These are phyloP conservation scores for Leucogyrophana mollusca DNA, from an alignment of 768 basidiomycete species.

Conservation along the genomic window DNA sequence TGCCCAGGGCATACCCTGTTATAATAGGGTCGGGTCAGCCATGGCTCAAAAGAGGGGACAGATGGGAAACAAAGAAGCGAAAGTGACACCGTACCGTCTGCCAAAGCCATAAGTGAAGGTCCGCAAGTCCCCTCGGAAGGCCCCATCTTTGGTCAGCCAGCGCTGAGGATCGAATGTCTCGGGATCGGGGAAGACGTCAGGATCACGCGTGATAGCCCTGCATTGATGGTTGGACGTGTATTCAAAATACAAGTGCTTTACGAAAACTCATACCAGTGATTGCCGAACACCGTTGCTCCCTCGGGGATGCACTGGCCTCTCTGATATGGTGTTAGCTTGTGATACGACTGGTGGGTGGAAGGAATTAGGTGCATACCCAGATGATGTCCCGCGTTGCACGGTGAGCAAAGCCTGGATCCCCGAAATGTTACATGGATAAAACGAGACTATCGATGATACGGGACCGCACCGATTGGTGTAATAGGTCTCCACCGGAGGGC, in stretches of 20 bases:
- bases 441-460: no score
- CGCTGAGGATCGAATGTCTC: slow-evolving; percentile 56
- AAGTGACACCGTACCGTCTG: slow-evolving; percentile 33
- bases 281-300: slow-evolving; percentile 36
- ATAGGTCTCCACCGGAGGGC: slow-evolving; percentile 34
- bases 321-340: slow-evolving; percentile 17
- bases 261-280: slow-evolving; percentile 34
- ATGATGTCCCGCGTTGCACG: slow-evolving; percentile 59
- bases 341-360: neutral
- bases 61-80: no score
- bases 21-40: no score
- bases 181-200: slow-evolving; percentile 46
- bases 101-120: slow-evolving; percentile 56
- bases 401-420: slow-evolving; percentile 49
- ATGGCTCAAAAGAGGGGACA: neutral
- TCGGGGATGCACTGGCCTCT: slow-evolving; percentile 38
- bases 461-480: slow-evolving; percentile 23
- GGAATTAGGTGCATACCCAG: slow-evolving; percentile 42
- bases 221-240: no score
- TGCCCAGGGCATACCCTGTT: slow-evolving; percentile 59
- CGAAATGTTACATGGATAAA: slow-evolving; percentile 12
- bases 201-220: slow-evolving; percentile 53
- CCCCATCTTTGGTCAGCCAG: slow-evolving; percentile 46
- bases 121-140: slow-evolving; percentile 44
- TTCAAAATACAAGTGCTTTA: neutral